Evolutionary conservation across 495 filamentous ascomycete species (phyloP), one percentile per base, ranked within the genome.

Genomic region (Penicillium soppii): DNA sequence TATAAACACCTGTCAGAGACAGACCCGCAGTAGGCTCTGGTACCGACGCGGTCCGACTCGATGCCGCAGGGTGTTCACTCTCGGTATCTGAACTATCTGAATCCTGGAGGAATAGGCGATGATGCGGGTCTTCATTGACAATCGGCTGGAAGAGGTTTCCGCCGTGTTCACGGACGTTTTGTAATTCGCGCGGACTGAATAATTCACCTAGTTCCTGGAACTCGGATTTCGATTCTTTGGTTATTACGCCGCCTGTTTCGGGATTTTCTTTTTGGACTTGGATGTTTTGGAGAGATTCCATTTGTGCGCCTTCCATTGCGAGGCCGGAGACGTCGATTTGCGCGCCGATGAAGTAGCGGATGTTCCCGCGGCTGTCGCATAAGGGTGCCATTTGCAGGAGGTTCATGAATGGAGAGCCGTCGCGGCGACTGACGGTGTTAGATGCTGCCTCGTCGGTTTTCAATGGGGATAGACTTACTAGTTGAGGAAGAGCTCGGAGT

Each of bases 401-500:
- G 49, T 86, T 86, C n/a, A n/a, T n/a, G n/a, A n/a, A n/a, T n/a
- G n/a, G n/a, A n/a, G n/a, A n/a, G n/a, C n/a, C n/a, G n/a, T 85
- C 81, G 46, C 79, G 68, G 29, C 78, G 74, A 54, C 78, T 82
- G 57, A 37, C 39, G 9, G 6, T 13, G 10, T 57, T 49, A 48
- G 38, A 7, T 29, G 15, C 15, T 25, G 17, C 19, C 17, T 12
- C 2, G 7, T 21, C 3, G 16, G 12, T 19, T 4, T 17, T 0
- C 3, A 5, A 15, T 7, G 12, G 4, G 12, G 16, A 10, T 1
- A n/a, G 36, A 19, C 78, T 50, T 67, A 82, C 81, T 89, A 89
- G 61, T 89, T 88, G 0, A 89, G 68, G 6, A 89, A 71, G 0
- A 84, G 71, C 56, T 90, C 87, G 38, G 77, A 85, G 38, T 86